phyloP scores from a whole-genome alignment of 306 rosid genomes.

The Arachis stenosperma region DNA sequence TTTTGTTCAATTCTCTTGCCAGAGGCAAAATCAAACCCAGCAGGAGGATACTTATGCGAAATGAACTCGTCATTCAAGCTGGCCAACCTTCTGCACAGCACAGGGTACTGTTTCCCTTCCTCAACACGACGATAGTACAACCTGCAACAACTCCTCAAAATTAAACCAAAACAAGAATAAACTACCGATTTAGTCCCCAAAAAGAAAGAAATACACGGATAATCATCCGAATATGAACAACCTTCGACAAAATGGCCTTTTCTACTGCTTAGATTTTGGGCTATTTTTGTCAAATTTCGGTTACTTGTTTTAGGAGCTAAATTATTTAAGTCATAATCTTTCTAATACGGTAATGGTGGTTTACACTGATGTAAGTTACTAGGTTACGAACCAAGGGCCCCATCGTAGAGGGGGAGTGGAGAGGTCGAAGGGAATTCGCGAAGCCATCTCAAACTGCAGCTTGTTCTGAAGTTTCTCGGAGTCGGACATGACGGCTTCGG shows the following conservation, averaged over 20 bases:
- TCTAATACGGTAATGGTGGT: neutral
- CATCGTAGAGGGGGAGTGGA: constrained; percentile 85
- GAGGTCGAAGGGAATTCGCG: constrained; percentile 75
- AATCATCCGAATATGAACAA: too few species aligned
- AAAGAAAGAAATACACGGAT: too few species aligned
- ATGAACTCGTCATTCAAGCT: constrained; percentile 79
- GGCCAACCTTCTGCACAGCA: constrained; percentile 77
- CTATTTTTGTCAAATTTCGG: too few species aligned
- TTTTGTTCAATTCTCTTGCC: constrained; percentile 94
- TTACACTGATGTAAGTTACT: neutral
- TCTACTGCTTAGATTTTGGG: too few species aligned
- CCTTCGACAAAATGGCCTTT: neutral
- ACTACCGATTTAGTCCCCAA: too few species aligned
- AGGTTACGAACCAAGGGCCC: constrained; percentile 70
- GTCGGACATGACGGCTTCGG: constrained; percentile 74
- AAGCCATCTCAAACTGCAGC: constrained; percentile 91
- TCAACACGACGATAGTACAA: constrained; percentile 88
- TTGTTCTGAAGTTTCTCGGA: constrained; percentile 73
- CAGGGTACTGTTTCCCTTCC: constrained; percentile 84
- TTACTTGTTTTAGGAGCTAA: too few species aligned
- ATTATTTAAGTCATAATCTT: too few species aligned
- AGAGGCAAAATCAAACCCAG: constrained; percentile 84
- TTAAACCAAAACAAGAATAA: too few species aligned
- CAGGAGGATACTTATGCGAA: constrained; percentile 75
- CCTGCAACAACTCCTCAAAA: constrained; percentile 42